phyloP scores from a whole-genome alignment of 257 asterid genomes.

The Ballota nigra region DNA sequence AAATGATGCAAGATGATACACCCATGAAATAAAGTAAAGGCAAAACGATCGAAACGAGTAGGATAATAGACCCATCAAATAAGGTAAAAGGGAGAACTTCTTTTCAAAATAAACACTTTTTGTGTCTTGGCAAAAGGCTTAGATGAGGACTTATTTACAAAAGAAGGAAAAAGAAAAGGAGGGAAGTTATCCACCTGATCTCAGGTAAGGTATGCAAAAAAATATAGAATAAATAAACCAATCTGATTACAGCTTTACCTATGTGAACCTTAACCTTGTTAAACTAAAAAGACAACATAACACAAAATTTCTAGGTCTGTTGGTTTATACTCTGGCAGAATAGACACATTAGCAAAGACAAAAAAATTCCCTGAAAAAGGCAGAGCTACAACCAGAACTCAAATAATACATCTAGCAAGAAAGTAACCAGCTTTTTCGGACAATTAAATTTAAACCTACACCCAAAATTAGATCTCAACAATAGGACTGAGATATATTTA shows the following conservation, averaged over 20 bases:
- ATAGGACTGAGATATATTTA: not conserved
- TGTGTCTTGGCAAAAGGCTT: not conserved
- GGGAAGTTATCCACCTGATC: not conserved
- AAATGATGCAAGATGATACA: not conserved
- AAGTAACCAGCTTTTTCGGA: not conserved
- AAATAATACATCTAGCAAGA: not conserved
- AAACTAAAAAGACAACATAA: not conserved
- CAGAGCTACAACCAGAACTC: not conserved
- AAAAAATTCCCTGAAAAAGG: not conserved
- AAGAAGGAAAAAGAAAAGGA: not conserved
- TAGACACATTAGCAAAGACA: not conserved
- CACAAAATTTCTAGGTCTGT: not conserved
- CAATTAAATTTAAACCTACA: not conserved
- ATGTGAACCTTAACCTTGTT: constrained; percentile 1
- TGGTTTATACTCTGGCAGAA: not conserved
- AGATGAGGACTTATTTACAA: not conserved
- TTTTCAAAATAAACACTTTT: not conserved
- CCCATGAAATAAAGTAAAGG: constrained; percentile 6
- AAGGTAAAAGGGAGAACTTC: not conserved
- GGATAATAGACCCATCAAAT: not conserved
- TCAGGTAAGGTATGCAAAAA: not conserved
- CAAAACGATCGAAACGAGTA: not conserved
- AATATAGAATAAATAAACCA: not conserved
- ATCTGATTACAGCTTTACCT: constrained; percentile 8
- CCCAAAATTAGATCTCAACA: constrained; percentile 1